These are phyloP conservation scores for Solanum sejunctum DNA, from an alignment of 257 asterid species.

Conservation along the genomic window DNA sequence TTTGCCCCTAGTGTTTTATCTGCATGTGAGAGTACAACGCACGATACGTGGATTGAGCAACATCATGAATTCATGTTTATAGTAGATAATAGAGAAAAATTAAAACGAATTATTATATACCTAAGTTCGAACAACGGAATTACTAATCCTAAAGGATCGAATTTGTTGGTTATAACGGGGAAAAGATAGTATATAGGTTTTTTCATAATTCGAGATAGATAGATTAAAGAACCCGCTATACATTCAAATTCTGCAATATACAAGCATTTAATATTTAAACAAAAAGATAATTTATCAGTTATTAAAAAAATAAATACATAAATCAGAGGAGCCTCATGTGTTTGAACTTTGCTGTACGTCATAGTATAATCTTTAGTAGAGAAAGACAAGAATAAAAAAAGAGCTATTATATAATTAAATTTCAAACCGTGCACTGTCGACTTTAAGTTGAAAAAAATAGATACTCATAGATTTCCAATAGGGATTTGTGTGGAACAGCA, in stretches of 20 bases:
- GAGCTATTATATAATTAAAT: too few species aligned
- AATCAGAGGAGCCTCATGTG: too few species aligned
- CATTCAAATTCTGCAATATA: background rate
- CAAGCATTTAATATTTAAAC: background rate
- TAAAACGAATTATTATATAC: background rate
- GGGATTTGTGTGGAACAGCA: background rate
- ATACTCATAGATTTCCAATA: background rate
- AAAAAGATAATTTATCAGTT: background rate
- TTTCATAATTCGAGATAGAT: background rate
- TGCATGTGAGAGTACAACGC: background rate
- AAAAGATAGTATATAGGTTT: background rate
- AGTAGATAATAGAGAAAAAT: background rate
- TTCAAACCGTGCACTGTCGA: background rate
- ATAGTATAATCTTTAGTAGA: too few species aligned
- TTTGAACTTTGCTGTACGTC: too few species aligned
- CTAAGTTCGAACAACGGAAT: background rate
- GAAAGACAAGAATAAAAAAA: too few species aligned
- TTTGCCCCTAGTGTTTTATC: background rate
- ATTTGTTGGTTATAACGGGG: background rate
- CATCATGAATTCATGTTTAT: background rate
- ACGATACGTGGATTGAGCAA: background rate
- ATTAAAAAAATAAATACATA: too few species aligned
- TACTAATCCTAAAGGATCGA: background rate
- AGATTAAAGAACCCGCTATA: background rate
- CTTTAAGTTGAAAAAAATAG: background rate